A percentile compares a stretch with the other conserved stretches of the same genome.
Conservation (phyloP, 106 monocot species). For the Cymbidium sinense region DNA sequence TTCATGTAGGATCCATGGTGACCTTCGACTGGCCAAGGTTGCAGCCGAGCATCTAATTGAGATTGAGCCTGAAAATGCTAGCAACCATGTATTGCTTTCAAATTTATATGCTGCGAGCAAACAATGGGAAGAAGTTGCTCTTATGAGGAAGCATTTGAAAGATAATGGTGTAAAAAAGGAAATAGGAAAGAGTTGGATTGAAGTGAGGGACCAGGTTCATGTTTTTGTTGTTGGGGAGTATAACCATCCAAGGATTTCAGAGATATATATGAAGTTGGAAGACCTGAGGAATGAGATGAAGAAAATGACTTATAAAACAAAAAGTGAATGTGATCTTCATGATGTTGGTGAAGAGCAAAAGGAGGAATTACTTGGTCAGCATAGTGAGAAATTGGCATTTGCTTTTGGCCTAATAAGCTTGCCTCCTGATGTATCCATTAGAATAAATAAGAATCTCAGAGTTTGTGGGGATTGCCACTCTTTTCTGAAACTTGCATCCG, state of each 20-base stretch:
- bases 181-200: slow-evolving; percentile 41
- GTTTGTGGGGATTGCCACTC: slow-evolving; percentile 67
- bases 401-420: slow-evolving; percentile 36
- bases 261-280: slow-evolving; percentile 18
- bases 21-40: slow-evolving; percentile 39
- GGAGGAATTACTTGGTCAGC: slow-evolving; percentile 33
- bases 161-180: slow-evolving; percentile 32
- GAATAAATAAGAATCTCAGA: slow-evolving; percentile 57
- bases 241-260: slow-evolving; percentile 4
- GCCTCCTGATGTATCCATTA: slow-evolving; percentile 15
- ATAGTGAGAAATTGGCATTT: slow-evolving; percentile 47
- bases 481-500: slow-evolving; percentile 40
- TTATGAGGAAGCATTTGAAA: slow-evolving; percentile 12
- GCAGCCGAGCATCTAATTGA: slow-evolving; percentile 11
- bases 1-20: slow-evolving; percentile 29
- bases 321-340: slow-evolving; percentile 33
- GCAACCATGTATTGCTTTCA: neutral
- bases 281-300: slow-evolving; percentile 9
- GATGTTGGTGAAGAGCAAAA: slow-evolving; percentile 26
- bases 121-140: slow-evolving; percentile 33
- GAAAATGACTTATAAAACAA: slow-evolving; percentile 20
- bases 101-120: neutral
- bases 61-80: neutral
- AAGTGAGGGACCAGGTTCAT: slow-evolving; percentile 10
- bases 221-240: slow-evolving; percentile 1